These are phyloP conservation scores for Aspergillus cavernicola DNA, from an alignment of 495 filamentous ascomycete genomes.

Conservation along the genomic window DNA sequence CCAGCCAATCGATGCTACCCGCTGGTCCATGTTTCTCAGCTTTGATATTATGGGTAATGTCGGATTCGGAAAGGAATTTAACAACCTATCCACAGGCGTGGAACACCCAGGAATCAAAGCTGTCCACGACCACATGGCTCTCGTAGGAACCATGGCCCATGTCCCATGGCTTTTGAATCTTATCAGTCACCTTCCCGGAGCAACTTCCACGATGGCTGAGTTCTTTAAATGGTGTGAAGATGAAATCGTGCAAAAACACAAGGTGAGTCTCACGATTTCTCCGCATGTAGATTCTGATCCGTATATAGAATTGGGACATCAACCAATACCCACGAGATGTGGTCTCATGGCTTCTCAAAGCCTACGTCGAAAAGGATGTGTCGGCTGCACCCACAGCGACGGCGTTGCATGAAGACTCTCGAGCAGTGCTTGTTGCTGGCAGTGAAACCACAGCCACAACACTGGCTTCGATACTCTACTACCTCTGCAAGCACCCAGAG, in stretches of 20 bases:
- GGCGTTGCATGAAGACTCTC: not conserved
- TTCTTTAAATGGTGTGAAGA: constrained; percentile 11
- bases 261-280: not conserved
- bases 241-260: constrained; percentile 2
- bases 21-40: constrained; percentile 15
- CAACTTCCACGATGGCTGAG: not conserved
- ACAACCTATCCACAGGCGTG: constrained; percentile 11
- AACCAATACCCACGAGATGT: constrained; percentile 13
- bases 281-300: too few species aligned
- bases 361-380: constrained; percentile 5
- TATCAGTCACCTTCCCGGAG: constrained; percentile 10
- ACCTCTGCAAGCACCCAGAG: not conserved
- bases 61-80: constrained; percentile 15
- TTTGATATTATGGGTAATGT: constrained; percentile 18
- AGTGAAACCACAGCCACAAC: not conserved
- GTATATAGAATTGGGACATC: constrained; percentile 6
- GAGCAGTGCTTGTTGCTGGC: not conserved
- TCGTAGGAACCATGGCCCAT: constrained; percentile 22
- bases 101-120: constrained; percentile 54
- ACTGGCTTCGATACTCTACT: not conserved
- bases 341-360: constrained; percentile 2
- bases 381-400: not conserved
- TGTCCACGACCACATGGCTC: constrained; percentile 17
- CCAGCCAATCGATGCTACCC: constrained; percentile 1
- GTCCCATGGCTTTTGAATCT: constrained; percentile 20